A percentile compares a stretch with the other conserved stretches of the same genome.
These are phyloP conservation scores for Cavenderia fasciculata DNA, from an alignment of 78 protist species.

Conservation along the genomic window DNA sequence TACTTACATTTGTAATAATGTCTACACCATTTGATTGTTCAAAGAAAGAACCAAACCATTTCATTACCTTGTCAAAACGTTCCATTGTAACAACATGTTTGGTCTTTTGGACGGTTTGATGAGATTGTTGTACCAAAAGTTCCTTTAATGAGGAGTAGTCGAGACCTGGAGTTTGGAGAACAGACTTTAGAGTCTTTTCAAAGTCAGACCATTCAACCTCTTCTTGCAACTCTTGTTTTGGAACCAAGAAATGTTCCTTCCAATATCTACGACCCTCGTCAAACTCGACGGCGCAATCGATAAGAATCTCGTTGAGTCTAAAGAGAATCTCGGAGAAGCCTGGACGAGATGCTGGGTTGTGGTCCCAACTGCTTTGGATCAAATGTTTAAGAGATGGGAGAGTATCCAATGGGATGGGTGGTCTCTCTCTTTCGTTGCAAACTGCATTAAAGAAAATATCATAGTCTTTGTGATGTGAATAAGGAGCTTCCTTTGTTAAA, in stretches of 20 bases:
- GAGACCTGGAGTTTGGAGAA: constrained; percentile 17
- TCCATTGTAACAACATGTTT: constrained; percentile 80
- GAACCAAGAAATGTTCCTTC: constrained; percentile 69
- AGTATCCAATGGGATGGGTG: constrained; percentile 69
- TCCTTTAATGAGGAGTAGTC: constrained; percentile 59
- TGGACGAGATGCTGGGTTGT: constrained; percentile 69
- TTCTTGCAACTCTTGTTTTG: constrained; percentile 63
- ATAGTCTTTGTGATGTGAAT: constrained; percentile 68
- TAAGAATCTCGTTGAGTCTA: constrained; percentile 62
- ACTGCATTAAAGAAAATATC: constrained; percentile 76
- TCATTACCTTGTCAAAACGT: constrained; percentile 64
- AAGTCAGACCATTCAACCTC: constrained; percentile 67
- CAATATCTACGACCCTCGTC: constrained; percentile 70
- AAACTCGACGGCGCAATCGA: constrained; percentile 75
- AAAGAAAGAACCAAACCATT: constrained; percentile 83
- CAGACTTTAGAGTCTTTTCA: constrained; percentile 32
- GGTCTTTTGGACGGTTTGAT: constrained; percentile 62
- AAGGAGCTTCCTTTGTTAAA: constrained; percentile 79
- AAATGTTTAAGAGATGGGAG: constrained; percentile 60
- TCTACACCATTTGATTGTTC: constrained; percentile 36
- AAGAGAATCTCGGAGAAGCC: constrained; percentile 67
- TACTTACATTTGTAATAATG: constrained; percentile 35
- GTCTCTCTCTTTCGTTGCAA: constrained; percentile 75
- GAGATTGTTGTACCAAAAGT: constrained; percentile 58
- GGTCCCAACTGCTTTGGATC: constrained; percentile 78